These are phyloP conservation scores for Apiospora phragmitis DNA, from an alignment of 2,329 filamentous ascomycete species.

Conservation along the genomic window DNA sequence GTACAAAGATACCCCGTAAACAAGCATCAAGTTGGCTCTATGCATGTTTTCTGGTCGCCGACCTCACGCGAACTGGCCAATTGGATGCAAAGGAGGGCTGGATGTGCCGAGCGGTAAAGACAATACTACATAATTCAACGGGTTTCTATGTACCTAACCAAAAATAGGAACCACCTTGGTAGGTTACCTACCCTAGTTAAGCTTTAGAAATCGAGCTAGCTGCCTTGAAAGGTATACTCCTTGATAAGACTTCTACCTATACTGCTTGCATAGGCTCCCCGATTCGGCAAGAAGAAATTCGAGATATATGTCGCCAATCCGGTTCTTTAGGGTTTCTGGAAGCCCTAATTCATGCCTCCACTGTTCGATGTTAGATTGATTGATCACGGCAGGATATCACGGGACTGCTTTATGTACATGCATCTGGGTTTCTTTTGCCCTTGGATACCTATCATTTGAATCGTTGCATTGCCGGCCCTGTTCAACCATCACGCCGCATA, in stretches of 20 bases:
- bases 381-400: neutral
- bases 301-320: neutral
- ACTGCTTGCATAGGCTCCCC: neutral
- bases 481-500: neutral
- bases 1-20: neutral
- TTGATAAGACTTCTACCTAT: too few species aligned
- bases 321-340: conserved; percentile 7
- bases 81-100: neutral
- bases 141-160: neutral
- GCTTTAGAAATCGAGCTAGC: neutral
- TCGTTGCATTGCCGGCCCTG: neutral
- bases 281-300: neutral
- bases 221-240: neutral
- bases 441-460: neutral
- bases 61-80: neutral
- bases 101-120: neutral
- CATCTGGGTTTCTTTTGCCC: neutral
- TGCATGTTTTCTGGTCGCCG: conserved; percentile 4
- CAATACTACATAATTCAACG: neutral
- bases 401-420: neutral
- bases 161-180: neutral
- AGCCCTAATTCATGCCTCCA: neutral
- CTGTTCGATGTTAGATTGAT: neutral
- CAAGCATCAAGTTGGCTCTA: conserved; percentile 1
- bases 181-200: neutral